Evolutionary conservation across 2,329 filamentous ascomycete species (phyloP).

Genomic region (Xylogone sp.): DNA sequence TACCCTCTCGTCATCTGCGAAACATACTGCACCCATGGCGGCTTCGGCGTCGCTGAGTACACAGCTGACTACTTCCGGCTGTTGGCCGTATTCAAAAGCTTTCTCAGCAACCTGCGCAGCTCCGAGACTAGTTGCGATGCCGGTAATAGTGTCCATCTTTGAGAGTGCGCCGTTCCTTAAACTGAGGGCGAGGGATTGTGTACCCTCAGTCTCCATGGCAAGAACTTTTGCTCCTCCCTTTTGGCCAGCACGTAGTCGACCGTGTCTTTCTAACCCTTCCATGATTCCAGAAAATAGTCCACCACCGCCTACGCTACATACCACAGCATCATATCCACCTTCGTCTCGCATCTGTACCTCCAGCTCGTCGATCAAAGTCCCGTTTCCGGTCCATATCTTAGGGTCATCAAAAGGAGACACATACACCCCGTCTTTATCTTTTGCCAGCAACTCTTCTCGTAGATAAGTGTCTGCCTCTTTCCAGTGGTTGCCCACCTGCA

Average conservation of each 20-base stretch:
- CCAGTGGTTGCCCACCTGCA: conserved; percentile 66
- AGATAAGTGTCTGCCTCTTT: conserved; percentile 66
- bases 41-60: conserved; percentile 76
- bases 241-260: conserved; percentile 6
- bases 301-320: conserved; percentile 78
- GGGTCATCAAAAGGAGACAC: conserved; percentile 68
- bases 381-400: conserved; percentile 63
- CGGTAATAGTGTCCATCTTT: conserved; percentile 68
- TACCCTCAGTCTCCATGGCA: conserved; percentile 73
- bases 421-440: conserved; percentile 51
- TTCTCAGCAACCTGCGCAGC: conserved; percentile 65
- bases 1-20: conserved; percentile 78
- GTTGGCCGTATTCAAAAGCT: conserved; percentile 61
- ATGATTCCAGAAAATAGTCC: conserved; percentile 75
- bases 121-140: conserved; percentile 70
- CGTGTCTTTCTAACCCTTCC: conserved; percentile 44
- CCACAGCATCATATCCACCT: conserved; percentile 58
- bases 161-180: conserved; percentile 53
- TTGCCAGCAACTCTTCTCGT: conserved; percentile 50
- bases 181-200: conserved; percentile 64
- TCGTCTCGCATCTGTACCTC: conserved; percentile 20
- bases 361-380: conserved; percentile 48
- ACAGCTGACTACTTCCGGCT: conserved; percentile 50
- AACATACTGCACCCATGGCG: conserved; percentile 68
- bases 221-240: conserved; percentile 47